Evolutionary conservation across 768 basidiomycete species (phyloP).

Genomic region (Hygrophorus pudorinus): DNA sequence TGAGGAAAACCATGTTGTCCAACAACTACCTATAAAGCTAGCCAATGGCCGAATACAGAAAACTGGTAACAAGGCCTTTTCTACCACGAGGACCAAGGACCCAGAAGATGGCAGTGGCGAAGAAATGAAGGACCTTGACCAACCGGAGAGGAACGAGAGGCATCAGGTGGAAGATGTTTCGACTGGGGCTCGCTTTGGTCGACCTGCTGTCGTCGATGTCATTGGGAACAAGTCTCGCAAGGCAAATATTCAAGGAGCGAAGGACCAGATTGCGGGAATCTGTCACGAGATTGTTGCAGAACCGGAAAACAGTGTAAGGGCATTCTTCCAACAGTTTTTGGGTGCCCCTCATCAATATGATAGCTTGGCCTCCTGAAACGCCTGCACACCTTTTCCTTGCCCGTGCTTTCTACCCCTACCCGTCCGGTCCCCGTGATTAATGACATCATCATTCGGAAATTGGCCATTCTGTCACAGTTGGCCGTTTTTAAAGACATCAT

Average conservation of each 20-base stretch:
- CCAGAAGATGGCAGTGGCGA: slow-evolving; percentile 22
- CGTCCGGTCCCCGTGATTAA: slow-evolving; percentile 67
- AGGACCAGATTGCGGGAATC: slow-evolving; percentile 88
- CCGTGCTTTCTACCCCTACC: slow-evolving; percentile 58
- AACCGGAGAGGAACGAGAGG: slow-evolving; percentile 15
- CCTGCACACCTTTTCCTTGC: slow-evolving; percentile 79
- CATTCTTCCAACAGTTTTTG: slow-evolving; percentile 1
- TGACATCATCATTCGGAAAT: slow-evolving; percentile 73
- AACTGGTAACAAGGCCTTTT: slow-evolving; percentile 28
- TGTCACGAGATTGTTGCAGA: slow-evolving; percentile 93
- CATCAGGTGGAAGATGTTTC: slow-evolving; percentile 55
- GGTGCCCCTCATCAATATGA: slow-evolving; percentile 3
- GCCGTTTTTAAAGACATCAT: slow-evolving; percentile 95
- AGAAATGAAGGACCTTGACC: slow-evolving; percentile 25
- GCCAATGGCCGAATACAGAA: slow-evolving; percentile 67
- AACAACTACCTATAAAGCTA: slow-evolving; percentile 79
- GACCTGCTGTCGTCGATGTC: slow-evolving; percentile 66
- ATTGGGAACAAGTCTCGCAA: slow-evolving; percentile 57
- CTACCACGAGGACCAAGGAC: slow-evolving; percentile 11
- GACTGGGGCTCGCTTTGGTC: slow-evolving; percentile 83
- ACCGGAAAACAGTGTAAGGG: slow-evolving; percentile 85
- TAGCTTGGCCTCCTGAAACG: slow-evolving; percentile 86
- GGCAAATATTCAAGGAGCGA: slow-evolving; percentile 63
- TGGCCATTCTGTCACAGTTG: slow-evolving; percentile 83
- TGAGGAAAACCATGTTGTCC: slow-evolving; percentile 39